A percentile compares a stretch with the other conserved stretches of the same genome.
These are phyloP conservation scores for Suillus ampliporus DNA, from an alignment of 768 basidiomycete genomes.

Conservation along the genomic window DNA sequence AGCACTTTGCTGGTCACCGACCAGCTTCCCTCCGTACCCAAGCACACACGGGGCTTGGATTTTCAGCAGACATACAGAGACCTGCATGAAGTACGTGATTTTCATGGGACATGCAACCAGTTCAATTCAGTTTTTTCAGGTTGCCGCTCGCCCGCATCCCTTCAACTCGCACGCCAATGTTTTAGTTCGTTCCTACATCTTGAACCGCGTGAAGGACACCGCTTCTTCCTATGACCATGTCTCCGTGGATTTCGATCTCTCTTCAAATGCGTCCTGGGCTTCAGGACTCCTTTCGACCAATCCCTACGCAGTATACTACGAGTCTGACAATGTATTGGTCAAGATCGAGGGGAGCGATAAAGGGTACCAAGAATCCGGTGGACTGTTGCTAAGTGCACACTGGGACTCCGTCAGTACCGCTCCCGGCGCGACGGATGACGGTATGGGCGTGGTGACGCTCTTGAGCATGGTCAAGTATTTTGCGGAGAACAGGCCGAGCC, in stretches of 20 bases:
- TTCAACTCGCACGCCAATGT: conserved; percentile 83
- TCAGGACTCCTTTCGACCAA: conserved; percentile 19
- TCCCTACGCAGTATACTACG: conserved; percentile 54
- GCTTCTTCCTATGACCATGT: conserved; percentile 51
- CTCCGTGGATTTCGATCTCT: conserved; percentile 55
- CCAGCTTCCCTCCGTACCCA: conserved; percentile 50
- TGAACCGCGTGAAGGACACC: conserved; percentile 56
- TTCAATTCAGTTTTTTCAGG: conserved; percentile 39
- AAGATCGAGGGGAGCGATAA: conserved; percentile 61
- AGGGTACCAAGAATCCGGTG: conserved; percentile 39
- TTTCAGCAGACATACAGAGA: conserved; percentile 62
- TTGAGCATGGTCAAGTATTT: conserved; percentile 68
- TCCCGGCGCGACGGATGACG: conserved; percentile 78
- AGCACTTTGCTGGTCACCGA: conserved; percentile 54
- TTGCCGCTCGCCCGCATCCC: conserved; percentile 74
- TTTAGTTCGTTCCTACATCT: conserved; percentile 62
- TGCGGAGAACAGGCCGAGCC: conserved; percentile 51
- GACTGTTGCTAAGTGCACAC: conserved; percentile 79
- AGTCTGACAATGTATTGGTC: conserved; percentile 70
- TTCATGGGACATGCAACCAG: neutral
- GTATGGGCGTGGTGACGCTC: conserved; percentile 71
- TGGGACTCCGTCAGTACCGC: conserved; percentile 83
- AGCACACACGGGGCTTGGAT: conserved; percentile 49
- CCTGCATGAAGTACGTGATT: conserved; percentile 52
- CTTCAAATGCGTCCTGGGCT: conserved; percentile 56